Evolutionary conservation across 2,329 filamentous ascomycete genomes (phyloP), one percentile per base, ranked within the genome.

Genomic region (Diaporthe sp.): DNA sequence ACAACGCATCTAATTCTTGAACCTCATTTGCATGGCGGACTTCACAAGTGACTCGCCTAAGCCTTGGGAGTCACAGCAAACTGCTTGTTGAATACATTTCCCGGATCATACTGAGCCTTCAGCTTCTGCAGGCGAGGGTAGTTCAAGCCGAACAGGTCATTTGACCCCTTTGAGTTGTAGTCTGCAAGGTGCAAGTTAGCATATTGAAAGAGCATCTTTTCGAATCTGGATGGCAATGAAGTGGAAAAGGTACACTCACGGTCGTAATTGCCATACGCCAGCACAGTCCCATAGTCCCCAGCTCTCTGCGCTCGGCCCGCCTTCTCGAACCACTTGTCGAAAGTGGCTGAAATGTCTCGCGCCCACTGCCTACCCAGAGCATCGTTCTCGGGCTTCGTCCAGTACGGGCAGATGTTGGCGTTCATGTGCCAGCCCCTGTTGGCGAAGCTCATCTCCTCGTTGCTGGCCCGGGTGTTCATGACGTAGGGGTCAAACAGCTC

Each of bases 401-500:
- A 67, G 28, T 34, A 49, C 8, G 42, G 61, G 10, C 17, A 67
- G 15, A 67, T 67, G 22, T 67, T 67, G 17, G 42, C 61, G 28
- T 67, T 67, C 61, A 67, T 67, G 19, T 67, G 61, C 61, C 61
- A 49, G 19, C 61, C 61, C 28, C 42, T 46, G 17, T 67, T 67
- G 61, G 61, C 42, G 22, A 67, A 67, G 28, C 61, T 67, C 61
- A 67, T 67, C 19, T 87, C 85, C 39, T 85, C 85, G 13, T 79
- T 82, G 78, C 87, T 87, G 31, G 82, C 82, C 73, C 87, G 76
- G 2, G 82, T 85, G 62, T 85, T 81, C 65, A 85, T 83, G 13
- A 85, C 83, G 80, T 83, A 87, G 65, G 75, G 75, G 79, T 82
- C 70, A 69, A 79, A 79, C 39, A 80, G 80, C 75, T 87, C 84